Base-by-base conservation (phyloP, 352 stramenopile genomes). In the Globisporangium nagaii region DNA sequence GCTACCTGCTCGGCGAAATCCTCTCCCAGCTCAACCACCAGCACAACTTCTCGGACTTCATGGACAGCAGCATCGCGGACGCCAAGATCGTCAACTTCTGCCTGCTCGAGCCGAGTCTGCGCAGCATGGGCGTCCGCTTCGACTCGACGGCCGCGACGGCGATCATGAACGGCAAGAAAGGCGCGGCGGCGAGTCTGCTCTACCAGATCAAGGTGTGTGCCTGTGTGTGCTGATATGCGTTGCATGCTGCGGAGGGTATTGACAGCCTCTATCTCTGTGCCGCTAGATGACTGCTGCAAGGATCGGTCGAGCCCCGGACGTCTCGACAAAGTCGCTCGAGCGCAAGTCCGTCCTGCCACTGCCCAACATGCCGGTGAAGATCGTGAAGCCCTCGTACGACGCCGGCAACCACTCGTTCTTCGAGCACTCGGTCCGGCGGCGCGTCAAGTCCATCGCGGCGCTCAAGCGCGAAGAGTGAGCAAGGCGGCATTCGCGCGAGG, bases 21-120 rank as follows among this genome's bases (percentile, higher is more conserved):
- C 65, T 96, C 49, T 69, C 85, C 48, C 66, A 75, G n/a, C 68
- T 92, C 50, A 96, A 97, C 69, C 85, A 96, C 45, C 86, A 93
- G 69, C 86, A 85, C 65, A 88, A 95, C 71, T 88, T 96, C 43
- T 46, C 60, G 39, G 71, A 90, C 49, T 96, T 96, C 44, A 71
- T 90, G 56, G 56, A 81, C 57, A 87, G 69, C 68, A 63, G 64
- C 22, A 86, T 62, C 28, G 74, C 79, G 11, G 79, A 94, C 48
- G 84, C 84, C 52, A 96, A 93, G 64, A 87, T 93, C 63, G 48
- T 90, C 67, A 96, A 96, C 65, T 97, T 95, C 61, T 94, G 84
- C 19, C 66, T 95, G 22, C 56, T 96, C 15, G 82, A 95, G 66
- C 84, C 84, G 4, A 76, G 69, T 31, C 59, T 96, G 27, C 76